phyloP scores from a whole-genome alignment of 2,329 filamentous ascomycete species.

The Aspergillus unguis region DNA sequence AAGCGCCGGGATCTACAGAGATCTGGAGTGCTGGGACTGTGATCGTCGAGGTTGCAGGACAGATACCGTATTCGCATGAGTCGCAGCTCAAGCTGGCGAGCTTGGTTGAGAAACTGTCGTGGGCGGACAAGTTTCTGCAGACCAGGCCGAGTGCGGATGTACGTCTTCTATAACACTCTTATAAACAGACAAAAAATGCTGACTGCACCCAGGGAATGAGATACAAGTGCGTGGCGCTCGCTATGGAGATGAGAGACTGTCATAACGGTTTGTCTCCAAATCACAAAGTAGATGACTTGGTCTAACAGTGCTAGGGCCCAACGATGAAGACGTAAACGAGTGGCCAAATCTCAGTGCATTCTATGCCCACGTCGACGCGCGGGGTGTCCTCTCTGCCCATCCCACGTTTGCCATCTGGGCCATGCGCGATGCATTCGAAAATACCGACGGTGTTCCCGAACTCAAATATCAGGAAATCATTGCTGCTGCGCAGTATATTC shows the following conservation, averaged over 20 bases:
- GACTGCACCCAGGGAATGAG: not conserved
- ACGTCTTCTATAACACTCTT: too few relatives aligned
- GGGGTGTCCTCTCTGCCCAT: not conserved
- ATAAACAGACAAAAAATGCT: too few relatives aligned
- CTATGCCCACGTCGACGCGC: not conserved
- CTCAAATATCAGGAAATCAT: not conserved
- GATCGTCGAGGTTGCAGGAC: not conserved
- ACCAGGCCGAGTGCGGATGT: too few relatives aligned
- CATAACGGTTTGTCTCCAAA: too few relatives aligned
- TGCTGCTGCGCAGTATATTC: slow-evolving; percentile 10
- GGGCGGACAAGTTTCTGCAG: not conserved
- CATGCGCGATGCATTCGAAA: slow-evolving; percentile 6
- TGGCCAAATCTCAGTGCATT: not conserved
- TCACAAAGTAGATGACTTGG: not conserved
- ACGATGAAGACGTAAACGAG: not conserved
- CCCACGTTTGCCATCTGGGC: slow-evolving; percentile 1
- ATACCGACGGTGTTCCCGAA: not conserved
- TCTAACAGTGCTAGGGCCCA: not conserved
- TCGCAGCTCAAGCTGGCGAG: not conserved
- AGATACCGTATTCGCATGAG: not conserved
- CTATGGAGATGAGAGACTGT: not conserved
- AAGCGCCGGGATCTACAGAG: not conserved
- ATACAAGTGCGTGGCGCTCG: not conserved
- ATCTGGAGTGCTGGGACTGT: not conserved
- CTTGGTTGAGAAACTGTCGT: not conserved